Evolutionary conservation across 805 yeast genomes (phyloP).

Genomic region (Brettanomyces bruxellensis): DNA sequence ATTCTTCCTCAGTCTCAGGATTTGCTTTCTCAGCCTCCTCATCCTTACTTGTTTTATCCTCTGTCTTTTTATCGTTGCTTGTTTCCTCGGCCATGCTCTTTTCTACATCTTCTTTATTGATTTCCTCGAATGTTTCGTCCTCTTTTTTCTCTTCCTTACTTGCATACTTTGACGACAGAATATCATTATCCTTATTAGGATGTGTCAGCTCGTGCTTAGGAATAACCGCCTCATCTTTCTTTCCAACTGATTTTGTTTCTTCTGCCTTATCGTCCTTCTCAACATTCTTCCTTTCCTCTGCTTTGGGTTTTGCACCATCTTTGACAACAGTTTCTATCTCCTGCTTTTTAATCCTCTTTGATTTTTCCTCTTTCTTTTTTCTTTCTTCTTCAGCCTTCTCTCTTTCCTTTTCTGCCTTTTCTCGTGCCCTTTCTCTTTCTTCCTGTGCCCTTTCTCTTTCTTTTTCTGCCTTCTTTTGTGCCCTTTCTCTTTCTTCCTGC

Average conservation of each 20-base stretch:
- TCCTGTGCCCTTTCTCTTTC: not conserved
- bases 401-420: not conserved
- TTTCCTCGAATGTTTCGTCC: not conserved
- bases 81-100: conserved; percentile 5
- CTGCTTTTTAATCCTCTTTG: no score
- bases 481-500: not conserved
- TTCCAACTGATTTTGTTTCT: not conserved
- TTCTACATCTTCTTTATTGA: conserved; percentile 1
- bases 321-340: not conserved
- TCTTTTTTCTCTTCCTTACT: not conserved
- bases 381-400: not conserved
- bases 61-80: conserved; percentile 4
- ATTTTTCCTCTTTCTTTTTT: not conserved
- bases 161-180: not conserved
- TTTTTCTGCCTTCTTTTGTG: conserved; percentile 1
- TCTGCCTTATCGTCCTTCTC: not conserved
- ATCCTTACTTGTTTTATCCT: conserved; percentile 9
- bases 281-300: not conserved
- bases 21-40: conserved; percentile 11
- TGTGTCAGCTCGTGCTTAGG: not conserved
- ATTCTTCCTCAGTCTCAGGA: not conserved
- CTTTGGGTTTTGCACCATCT: not conserved
- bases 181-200: not conserved
- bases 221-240: not conserved
- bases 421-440: not conserved